Conservation (phyloP, 148 eudicot species). For the Rhododendron williamsianum region DNA sequence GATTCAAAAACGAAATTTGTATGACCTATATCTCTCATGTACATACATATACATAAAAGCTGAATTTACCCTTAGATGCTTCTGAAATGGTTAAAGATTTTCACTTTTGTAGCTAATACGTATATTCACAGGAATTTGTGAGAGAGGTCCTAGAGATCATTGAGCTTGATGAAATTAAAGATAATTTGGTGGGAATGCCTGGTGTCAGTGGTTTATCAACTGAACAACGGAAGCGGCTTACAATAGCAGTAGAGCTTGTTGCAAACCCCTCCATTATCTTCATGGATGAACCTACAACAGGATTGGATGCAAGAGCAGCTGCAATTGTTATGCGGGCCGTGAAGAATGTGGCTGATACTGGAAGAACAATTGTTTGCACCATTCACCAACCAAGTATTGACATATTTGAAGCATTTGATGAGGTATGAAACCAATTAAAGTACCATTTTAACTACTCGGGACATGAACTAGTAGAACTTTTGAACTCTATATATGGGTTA, state of each 20-base stretch:
- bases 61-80: neutral
- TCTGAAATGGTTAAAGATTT: neutral
- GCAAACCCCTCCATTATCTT: constrained; percentile 81
- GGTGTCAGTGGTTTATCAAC: constrained; percentile 68
- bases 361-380: constrained; percentile 89
- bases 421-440: constrained; percentile 29
- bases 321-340: constrained; percentile 81
- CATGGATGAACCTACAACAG: constrained; percentile 88
- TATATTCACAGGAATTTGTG: constrained; percentile 51
- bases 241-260: constrained; percentile 84
- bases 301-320: constrained; percentile 84
- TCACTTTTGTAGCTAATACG: neutral
- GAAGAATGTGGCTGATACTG: constrained; percentile 61
- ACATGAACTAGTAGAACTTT: neutral
- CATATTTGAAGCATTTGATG: constrained; percentile 88
- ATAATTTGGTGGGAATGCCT: constrained; percentile 60
- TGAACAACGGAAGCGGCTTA: constrained; percentile 77
- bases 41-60: neutral
- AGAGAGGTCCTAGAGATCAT: constrained; percentile 63
- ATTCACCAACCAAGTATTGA: constrained; percentile 91
- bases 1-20: constrained; percentile 54
- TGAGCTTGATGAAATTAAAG: constrained; percentile 64
- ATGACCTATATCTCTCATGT: constrained; percentile 14
- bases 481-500: neutral
- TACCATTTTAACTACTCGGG: neutral